Evolutionary conservation across 1,284 basidiomycete genomes (phyloP), one percentile per base, ranked within the genome.

Genomic region (Ganoderma lucidum): DNA sequence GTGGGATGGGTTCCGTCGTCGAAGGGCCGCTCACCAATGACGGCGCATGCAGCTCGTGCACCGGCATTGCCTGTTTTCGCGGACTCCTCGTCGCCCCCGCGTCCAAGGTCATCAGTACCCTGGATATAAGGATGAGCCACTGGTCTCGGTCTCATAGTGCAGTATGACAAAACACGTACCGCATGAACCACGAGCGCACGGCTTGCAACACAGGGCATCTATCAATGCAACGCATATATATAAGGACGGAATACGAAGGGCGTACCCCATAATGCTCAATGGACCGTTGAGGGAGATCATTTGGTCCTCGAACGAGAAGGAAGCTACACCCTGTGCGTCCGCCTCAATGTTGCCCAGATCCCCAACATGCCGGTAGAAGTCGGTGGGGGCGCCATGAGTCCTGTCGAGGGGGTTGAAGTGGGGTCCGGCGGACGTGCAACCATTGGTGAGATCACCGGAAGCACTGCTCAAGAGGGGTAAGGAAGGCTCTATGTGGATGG

Each of bases 301-400:
- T 42, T 77, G 77, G 78, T 95, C 94, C 70, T 83, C 80, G 73
- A 94, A 84, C 19, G 83, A 83, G 77, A 95, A 83, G 32, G 78
- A 80, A 30, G 89, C 90, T 41, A 82, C 83, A 56, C 93, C 94
- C 62, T 81, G 76, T 19, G 79, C 81, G 77, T 95, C 87, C 66
- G 87, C 86, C 75, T 86, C 76, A 76, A 95, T 88, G 79, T 95
- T 92, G 48, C 93, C 94, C 69, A 95, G 81, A 78, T 96, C 94
- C 19, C 94, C 93, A 35, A 92, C 87, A 79, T 95, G 94, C 71
- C 93, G 84, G 69, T 84, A 83, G 0, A 75, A 58, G 76, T 88
- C 88, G 14, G 80, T 78, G 30, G 87, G 92, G 5, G 85, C 89
- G 66, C 93, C 93, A 75, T 95, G 94, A 44, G 82, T 87, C 75